phyloP scores from a whole-genome alignment of 208 protist genomes.

The Porcisia deanei region DNA sequence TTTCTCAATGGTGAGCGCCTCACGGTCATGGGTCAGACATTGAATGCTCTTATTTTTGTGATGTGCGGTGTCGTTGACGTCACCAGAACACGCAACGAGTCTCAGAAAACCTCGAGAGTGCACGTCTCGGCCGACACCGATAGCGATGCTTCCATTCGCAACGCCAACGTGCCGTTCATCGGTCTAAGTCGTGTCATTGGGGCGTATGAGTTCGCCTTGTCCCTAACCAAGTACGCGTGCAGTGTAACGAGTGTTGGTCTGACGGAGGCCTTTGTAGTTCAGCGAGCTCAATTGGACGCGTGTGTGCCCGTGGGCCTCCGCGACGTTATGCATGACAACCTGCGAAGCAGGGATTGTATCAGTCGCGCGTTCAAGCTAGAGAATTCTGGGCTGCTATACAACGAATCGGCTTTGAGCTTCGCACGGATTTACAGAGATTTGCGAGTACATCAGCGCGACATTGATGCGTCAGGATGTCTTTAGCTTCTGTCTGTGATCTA shows the following conservation, averaged over 20 bases:
- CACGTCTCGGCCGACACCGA: neutral
- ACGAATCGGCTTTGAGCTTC: conserved; percentile 51
- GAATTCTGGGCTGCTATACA: conserved; percentile 42
- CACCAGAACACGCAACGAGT: conserved; percentile 53
- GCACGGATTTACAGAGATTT: conserved; percentile 49
- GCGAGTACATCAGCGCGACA: conserved; percentile 15
- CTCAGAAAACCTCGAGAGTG: conserved; percentile 36
- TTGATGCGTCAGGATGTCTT: conserved; percentile 19
- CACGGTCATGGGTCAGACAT: conserved; percentile 62
- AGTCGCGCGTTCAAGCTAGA: conserved; percentile 46
- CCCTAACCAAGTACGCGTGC: conserved; percentile 62
- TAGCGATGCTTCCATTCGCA: conserved; percentile 7
- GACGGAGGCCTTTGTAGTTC: conserved; percentile 74
- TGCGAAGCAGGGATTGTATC: conserved; percentile 55
- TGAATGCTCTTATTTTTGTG: conserved; percentile 64
- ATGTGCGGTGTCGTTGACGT: conserved; percentile 68
- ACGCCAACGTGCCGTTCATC: conserved; percentile 4
- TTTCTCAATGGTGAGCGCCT: conserved; percentile 83
- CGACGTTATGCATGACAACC: conserved; percentile 42
- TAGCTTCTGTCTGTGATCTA: neutral
- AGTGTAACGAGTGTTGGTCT: conserved; percentile 78
- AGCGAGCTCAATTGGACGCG: conserved; percentile 47
- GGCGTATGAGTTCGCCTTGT: conserved; percentile 74
- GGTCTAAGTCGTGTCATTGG: conserved; percentile 61
- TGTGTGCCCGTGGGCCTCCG: conserved; percentile 54